phyloP scores from a whole-genome alignment of 306 rosid species.

The Datisca glomerata region DNA sequence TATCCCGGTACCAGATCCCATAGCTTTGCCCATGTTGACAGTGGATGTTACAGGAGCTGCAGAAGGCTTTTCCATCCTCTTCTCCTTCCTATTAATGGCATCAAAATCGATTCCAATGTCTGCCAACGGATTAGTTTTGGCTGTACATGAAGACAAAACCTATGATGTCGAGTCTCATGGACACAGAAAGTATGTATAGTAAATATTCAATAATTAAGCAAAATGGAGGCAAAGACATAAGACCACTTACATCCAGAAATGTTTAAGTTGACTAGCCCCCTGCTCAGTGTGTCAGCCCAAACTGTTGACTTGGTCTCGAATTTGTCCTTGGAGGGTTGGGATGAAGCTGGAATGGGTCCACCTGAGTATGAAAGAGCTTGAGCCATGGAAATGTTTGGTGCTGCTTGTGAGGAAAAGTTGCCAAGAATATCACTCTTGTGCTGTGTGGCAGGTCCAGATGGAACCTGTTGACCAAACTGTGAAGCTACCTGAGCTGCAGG shows the following conservation, averaged over 20 bases:
- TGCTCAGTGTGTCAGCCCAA: constrained; percentile 93
- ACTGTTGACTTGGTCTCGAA: constrained; percentile 92
- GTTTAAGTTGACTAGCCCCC: constrained; percentile 92
- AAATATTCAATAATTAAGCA: neutral
- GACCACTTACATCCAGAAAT: constrained; percentile 94
- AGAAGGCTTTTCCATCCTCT: constrained; percentile 91
- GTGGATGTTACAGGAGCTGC: constrained; percentile 55
- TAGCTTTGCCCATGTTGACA: constrained; percentile 89
- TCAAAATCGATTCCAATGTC: constrained; percentile 96
- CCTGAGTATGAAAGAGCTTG: constrained; percentile 29
- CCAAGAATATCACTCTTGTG: constrained; percentile 31
- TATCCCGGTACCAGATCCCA: constrained; percentile 96
- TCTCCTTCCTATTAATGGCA: constrained; percentile 83
- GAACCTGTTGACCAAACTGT: constrained; percentile 35
- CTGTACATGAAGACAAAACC: constrained; percentile 40
- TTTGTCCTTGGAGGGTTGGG: constrained; percentile 73
- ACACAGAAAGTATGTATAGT: neutral
- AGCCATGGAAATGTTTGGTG: constrained; percentile 23
- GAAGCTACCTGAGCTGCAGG: constrained; percentile 11
- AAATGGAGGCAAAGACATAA: too few species aligned
- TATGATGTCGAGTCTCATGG: constrained; percentile 1
- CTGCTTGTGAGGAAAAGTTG: constrained; percentile 30
- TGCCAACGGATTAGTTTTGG: constrained; percentile 81
- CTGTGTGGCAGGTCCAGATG: constrained; percentile 21
- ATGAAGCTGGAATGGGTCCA: constrained; percentile 30